Conservation (phyloP, 371 early-diverging fungal species). For the Mucor plumbeus region DNA sequence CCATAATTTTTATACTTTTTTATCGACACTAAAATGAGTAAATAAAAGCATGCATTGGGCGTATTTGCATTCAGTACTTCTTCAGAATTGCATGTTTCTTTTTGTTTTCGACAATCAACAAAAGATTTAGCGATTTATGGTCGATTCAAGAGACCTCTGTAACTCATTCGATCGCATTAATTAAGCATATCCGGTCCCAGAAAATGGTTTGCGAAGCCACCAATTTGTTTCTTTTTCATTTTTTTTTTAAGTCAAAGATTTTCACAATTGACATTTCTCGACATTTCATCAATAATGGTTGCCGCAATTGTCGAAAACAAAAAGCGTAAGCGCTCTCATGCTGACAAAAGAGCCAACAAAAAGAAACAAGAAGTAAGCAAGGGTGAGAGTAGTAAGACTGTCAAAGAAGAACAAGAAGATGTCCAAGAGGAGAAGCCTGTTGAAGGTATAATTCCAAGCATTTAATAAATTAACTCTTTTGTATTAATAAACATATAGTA, state of each 20-base stretch:
- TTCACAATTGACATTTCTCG: not conserved
- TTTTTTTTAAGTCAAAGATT: not conserved
- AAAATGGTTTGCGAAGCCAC: slow-evolving; percentile 2
- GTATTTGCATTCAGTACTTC: too few relatives aligned
- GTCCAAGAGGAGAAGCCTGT: slow-evolving; percentile 31
- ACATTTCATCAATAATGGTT: slow-evolving; percentile 9
- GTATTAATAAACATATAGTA: not conserved
- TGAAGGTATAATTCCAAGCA: slow-evolving; percentile 8
- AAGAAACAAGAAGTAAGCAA: slow-evolving; percentile 40
- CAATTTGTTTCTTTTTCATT: not conserved
- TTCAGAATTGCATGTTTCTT: too few relatives aligned
- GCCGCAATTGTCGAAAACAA: slow-evolving; percentile 27
- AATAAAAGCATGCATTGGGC: too few relatives aligned
- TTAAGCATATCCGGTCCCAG: slow-evolving; percentile 2
- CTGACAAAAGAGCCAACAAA: slow-evolving; percentile 30
- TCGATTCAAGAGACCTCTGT: not conserved
- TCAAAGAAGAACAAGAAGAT: slow-evolving; percentile 22
- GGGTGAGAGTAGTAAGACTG: slow-evolving; percentile 45
- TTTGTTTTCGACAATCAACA: too few relatives aligned
- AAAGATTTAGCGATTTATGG: not conserved
- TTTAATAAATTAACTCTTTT: not conserved
- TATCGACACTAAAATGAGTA: too few relatives aligned
- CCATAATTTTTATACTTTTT: too few relatives aligned
- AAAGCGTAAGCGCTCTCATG: slow-evolving; percentile 41
- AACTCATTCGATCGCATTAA: slow-evolving; percentile 4